A percentile compares a stretch with the other conserved stretches of the same genome.
Conservation (phyloP, 192 early-diverging fungal species). For the Ambispora gerdemannii region DNA sequence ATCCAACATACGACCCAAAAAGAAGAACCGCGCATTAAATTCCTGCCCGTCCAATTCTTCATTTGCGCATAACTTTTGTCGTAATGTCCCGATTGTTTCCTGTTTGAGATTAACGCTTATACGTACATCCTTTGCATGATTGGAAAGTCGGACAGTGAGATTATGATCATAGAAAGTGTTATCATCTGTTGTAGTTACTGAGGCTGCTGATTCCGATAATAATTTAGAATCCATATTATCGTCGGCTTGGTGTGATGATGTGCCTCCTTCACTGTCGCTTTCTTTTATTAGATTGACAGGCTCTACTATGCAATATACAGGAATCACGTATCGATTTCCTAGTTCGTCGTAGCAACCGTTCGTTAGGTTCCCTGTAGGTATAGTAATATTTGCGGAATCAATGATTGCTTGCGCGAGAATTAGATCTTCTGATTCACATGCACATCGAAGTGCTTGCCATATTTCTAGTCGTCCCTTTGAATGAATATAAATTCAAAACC, state of each 20-base stretch:
- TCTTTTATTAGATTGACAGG: constrained; percentile 51
- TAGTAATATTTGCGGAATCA: constrained; percentile 61
- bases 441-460: constrained; percentile 71
- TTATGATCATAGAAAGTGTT: neutral
- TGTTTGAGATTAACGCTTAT: constrained; percentile 26
- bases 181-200: neutral
- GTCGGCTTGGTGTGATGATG: neutral
- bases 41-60: constrained; percentile 24
- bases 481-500: neutral
- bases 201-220: neutral
- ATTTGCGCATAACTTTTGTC: constrained; percentile 28
- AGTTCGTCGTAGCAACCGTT: constrained; percentile 83
- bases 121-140: constrained; percentile 25
- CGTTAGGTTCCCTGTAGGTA: constrained; percentile 65
- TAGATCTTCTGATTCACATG: constrained; percentile 48
- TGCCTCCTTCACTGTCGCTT: constrained; percentile 3
- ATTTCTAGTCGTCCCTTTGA: constrained; percentile 62
- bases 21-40: constrained; percentile 43
- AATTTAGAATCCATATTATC: constrained; percentile 16
- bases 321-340: constrained; percentile 67
- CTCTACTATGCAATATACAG: constrained; percentile 59
- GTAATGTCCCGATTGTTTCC: constrained; percentile 38
- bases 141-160: constrained; percentile 40
- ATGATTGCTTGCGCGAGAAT: constrained; percentile 61
- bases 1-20: constrained; percentile 46